Evolutionary conservation across 805 yeast species (phyloP).

Genomic region (Ogataea naganishii): DNA sequence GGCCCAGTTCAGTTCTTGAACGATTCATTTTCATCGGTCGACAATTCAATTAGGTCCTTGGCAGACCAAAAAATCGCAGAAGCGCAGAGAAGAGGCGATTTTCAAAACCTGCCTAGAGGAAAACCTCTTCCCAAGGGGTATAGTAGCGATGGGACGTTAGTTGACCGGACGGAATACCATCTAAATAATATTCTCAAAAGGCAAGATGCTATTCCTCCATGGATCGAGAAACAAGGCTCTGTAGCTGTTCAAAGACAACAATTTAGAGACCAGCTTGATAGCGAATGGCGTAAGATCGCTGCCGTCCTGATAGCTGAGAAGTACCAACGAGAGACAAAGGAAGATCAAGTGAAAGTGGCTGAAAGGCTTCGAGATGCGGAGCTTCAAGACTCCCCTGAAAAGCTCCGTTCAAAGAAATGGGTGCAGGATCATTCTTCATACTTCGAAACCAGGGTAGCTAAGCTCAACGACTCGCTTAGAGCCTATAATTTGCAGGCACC

Average conservation of each 20-base stretch:
- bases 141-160: conserved; percentile 40
- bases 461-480: conserved; percentile 40
- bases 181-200: conserved; percentile 65
- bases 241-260: conserved; percentile 37
- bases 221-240: conserved; percentile 74
- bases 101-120: conserved; percentile 57
- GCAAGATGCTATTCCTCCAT: conserved; percentile 80
- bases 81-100: conserved; percentile 63
- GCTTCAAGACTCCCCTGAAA: conserved; percentile 7
- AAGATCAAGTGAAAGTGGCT: conserved; percentile 10
- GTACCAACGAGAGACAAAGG: conserved; percentile 11
- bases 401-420: conserved; percentile 27
- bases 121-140: conserved; percentile 36
- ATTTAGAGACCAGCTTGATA: conserved; percentile 38
- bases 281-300: conserved; percentile 28
- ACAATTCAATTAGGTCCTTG: conserved; percentile 49
- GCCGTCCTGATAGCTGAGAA: conserved; percentile 20
- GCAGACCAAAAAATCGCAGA: conserved; percentile 76
- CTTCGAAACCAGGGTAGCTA: conserved; percentile 25
- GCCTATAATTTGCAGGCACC: conserved; percentile 63
- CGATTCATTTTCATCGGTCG: conserved; percentile 31
- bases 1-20: conserved; percentile 45
- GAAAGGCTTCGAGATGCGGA: conserved; percentile 14
- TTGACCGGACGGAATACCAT: conserved; percentile 67
- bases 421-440: conserved; percentile 20